Evolutionary conservation across 345 rosid species (phyloP), one percentile per base, ranked within the genome.

Genomic region (Corchorus olitorius): DNA sequence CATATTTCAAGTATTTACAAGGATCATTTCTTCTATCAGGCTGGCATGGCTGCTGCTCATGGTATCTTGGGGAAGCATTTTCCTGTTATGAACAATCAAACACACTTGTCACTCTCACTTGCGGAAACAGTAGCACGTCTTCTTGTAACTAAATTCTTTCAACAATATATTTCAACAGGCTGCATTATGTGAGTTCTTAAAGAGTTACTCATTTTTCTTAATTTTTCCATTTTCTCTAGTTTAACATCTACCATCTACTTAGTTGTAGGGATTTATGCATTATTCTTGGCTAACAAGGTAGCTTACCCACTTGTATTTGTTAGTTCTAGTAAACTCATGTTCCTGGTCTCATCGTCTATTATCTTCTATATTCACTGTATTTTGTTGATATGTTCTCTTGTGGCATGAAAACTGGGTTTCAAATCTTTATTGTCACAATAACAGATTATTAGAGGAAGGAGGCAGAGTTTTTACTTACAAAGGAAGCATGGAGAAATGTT

Each of bases 371-470:
- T 27, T 27, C 27, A 27, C 27, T 39, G 43, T 39, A 6, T 39
- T 39, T 39, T 39, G 6, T 39, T 39, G 43, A 39, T 39, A 3
- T 39, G 43, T 39, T 27, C 27, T 27, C 5, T 39, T 39, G 4
- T 39, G 43, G 43, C 43, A 39, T 39, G 6, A 39, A 39, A 4
- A 39, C 43, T 2, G 43, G 43, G 43, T 39, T 39, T 39, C 4
- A 39, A 39, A 39, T 39, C 1, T 56, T n/a, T 6, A 3, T 19
- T 19, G 64, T 8, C 64, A 20, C 49, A 7, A 71, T n/a, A 67
- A 61, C 81, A 95, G 99, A 39, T 66, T 93, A 70, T 60, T 92
- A 68, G 98, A 93, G 88, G 97, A 92, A 83, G 98, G 98, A 69
- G 99, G 98, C 75, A 90, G 91, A 22, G 83, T 87, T 70, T 90